Percentiles rank a stretch among this genome's conserved stretches.
phyloP scores from a whole-genome alignment of 2,329 filamentous ascomycete genomes.

The Lecanicillium sp. region DNA sequence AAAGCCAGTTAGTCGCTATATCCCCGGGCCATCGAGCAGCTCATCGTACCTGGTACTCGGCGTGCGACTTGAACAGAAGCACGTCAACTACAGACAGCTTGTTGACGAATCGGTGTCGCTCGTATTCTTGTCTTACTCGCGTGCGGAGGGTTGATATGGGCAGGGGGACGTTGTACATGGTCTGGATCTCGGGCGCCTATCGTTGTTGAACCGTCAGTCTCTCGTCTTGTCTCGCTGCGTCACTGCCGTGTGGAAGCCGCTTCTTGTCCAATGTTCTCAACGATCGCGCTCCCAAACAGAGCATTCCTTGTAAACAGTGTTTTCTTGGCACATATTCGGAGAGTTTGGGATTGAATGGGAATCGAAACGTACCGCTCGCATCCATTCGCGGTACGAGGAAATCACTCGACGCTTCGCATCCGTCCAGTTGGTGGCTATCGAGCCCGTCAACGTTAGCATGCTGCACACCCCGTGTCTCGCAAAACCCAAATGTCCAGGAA shows the following conservation, averaged over 20 bases:
- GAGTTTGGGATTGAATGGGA: not conserved
- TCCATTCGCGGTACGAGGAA: constrained; percentile 88
- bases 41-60: constrained; percentile 78
- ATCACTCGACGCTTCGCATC: constrained; percentile 85
- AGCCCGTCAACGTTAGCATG: constrained; percentile 24
- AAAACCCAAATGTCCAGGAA: constrained; percentile 1
- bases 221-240: constrained; percentile 1
- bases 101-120: constrained; percentile 87
- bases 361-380: constrained; percentile 71
- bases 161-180: constrained; percentile 90
- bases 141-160: constrained; percentile 83
- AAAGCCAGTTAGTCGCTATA: no score
- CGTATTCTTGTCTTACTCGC: constrained; percentile 93
- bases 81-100: constrained; percentile 85
- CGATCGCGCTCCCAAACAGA: not conserved
- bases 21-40: no score
- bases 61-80: constrained; percentile 80
- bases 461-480: not conserved
- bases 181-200: constrained; percentile 92
- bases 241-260: no score
- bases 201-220: constrained; percentile 8
- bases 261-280: no score
- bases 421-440: constrained; percentile 72
- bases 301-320: no score
- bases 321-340: not conserved